Percentiles rank a stretch among this genome's conserved stretches.
Conservation (phyloP, 140 eudicot species). For the Stevia rebaudiana region DNA sequence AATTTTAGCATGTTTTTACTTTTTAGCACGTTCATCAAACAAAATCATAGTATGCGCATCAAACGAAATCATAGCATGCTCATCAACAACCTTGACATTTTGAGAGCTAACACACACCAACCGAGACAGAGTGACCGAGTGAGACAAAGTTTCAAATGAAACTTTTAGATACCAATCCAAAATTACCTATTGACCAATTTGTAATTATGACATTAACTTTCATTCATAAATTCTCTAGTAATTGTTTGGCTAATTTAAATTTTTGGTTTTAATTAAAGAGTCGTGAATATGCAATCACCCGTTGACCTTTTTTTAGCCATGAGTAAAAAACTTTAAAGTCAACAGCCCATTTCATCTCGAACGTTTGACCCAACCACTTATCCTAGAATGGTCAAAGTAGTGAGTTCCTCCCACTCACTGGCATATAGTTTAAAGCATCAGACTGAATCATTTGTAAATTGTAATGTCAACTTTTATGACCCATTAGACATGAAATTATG, state of each 20-base stretch:
- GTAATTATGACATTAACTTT: neutral
- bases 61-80: no score
- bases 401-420: neutral
- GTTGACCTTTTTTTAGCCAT: neutral
- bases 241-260: neutral
- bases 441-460: constrained; percentile 9
- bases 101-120: no score
- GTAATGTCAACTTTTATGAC: constrained; percentile 2
- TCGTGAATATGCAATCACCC: neutral
- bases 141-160: neutral
- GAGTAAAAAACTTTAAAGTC: neutral
- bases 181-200: neutral
- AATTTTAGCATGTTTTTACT: no score
- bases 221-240: neutral
- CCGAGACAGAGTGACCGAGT: no score
- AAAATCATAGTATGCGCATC: no score
- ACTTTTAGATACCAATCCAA: neutral
- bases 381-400: neutral
- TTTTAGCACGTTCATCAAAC: no score
- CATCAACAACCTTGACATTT: no score
- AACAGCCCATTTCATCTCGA: neutral
- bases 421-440: neutral
- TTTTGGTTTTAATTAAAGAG: neutral
- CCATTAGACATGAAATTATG: no score
- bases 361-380: neutral